Percentiles rank a stretch among this genome's conserved stretches.
Evolutionary conservation across 345 rosid species (phyloP).

Genomic region (Rhodomyrtus tomentosa): DNA sequence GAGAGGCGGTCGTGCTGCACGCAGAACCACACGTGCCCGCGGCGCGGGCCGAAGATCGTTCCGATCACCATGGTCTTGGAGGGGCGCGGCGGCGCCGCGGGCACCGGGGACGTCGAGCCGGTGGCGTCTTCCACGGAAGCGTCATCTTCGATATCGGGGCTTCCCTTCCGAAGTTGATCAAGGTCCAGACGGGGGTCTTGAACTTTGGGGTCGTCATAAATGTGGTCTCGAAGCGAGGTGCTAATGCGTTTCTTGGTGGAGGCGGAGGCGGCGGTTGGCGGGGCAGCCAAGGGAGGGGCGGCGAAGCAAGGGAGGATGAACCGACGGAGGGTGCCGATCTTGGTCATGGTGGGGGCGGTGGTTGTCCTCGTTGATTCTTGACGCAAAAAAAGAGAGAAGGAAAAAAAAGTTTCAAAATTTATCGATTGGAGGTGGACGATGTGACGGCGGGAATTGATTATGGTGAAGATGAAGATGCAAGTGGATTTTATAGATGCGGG

Average conservation of each 20-base stretch:
- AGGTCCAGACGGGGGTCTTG: conserved; percentile 2
- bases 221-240: conserved; percentile 60
- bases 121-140: background rate
- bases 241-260: conserved; percentile 57
- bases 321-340: conserved; percentile 60
- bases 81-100: conserved; percentile 29
- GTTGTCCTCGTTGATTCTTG: background rate
- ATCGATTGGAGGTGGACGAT: background rate
- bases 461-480: background rate
- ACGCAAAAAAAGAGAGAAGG: background rate
- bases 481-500: background rate
- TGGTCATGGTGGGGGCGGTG: background rate
- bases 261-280: conserved; percentile 3
- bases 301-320: conserved; percentile 57
- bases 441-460: background rate
- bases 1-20: conserved; percentile 76
- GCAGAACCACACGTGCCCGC: conserved; percentile 88
- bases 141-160: background rate
- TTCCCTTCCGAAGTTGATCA: conserved; percentile 8
- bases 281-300: conserved; percentile 26
- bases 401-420: background rate
- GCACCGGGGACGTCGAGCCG: background rate
- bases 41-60: conserved; percentile 66
- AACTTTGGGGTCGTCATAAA: background rate
- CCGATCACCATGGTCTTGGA: conserved; percentile 82